Base-by-base conservation (phyloP, 768 basidiomycete species). In the Boletus subparvulus region DNA sequence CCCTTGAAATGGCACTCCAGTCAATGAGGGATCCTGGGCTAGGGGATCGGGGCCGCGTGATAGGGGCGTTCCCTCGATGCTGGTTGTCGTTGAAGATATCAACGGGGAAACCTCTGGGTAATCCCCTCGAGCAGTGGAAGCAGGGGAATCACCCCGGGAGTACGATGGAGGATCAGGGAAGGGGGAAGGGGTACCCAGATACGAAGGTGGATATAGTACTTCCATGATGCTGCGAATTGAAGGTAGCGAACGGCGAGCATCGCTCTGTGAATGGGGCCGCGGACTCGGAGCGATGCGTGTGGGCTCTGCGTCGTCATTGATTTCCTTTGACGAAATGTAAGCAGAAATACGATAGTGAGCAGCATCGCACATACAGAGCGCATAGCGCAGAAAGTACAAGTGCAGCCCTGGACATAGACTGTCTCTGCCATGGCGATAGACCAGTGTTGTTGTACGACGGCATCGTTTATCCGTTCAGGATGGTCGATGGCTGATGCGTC, bases 151-250 rank as follows among this genome's bases (percentile, higher is more conserved):
- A 14, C 44, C 47, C 33, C 13, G 40, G n/a, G 47, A 59, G 30
- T 69, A 69, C 7, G 65, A 53, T 10, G 68, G 69, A 3, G 68
- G 72, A 19, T 55, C 44, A 45, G 58, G 55, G 46, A 49, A 43
- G 21, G 55, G 40, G 42, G 42, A 19, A 33, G 47, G 47, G 12
- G 17, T 43, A 48, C 47, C 59, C 46, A 55, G 37, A 56, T 60
- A 64, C 17, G 66, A 63, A 0, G 64, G 58, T 6, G 70, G 58
- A 45, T 73, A 73, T 12, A 73, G 41, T 6, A 70, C 58, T n/a
- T 70, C 59, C 33, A 69, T 51, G 35, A 71, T 42, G 37, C 56
- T 65, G 24, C 55, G 54, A 19, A 58, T 58, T 2, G 70, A 54
- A 47, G 70, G 69, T 41, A 69, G 26, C 8, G 44, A 46, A 30